A percentile compares a stretch with the other conserved stretches of the same genome.
Evolutionary conservation across 1,284 basidiomycete genomes (phyloP).

Genomic region (Hypsizygus ulmarius): DNA sequence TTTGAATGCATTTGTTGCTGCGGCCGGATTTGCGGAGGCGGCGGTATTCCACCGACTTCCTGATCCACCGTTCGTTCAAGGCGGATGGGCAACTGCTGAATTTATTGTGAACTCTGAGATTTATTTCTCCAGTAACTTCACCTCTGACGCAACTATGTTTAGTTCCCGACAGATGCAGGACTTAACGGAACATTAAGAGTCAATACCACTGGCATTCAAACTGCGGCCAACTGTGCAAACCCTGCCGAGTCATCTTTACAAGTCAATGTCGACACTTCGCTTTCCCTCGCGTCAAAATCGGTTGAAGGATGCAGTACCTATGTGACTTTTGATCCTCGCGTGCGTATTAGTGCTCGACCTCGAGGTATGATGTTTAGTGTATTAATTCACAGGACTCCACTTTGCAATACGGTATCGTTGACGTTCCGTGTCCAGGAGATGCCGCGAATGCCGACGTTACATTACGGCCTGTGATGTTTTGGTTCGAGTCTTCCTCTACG

Average conservation of each 20-base stretch:
- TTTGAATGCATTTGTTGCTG: constrained; percentile 53
- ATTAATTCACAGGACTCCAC: constrained; percentile 27
- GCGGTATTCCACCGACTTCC: constrained; percentile 43
- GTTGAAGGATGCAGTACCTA: constrained; percentile 40
- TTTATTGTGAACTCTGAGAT: constrained; percentile 38
- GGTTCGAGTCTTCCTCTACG: constrained; percentile 38
- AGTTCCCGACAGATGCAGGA: constrained; percentile 38
- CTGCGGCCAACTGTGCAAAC: constrained; percentile 44
- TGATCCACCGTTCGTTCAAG: constrained; percentile 53
- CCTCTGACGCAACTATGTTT: constrained; percentile 4
- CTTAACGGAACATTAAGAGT: constrained; percentile 53
- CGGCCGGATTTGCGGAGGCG: constrained; percentile 48
- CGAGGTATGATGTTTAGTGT: neutral
- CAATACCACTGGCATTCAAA: constrained; percentile 53
- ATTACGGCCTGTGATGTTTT: constrained; percentile 62
- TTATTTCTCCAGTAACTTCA: neutral
- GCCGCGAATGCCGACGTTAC: constrained; percentile 29
- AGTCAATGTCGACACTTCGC: constrained; percentile 22
- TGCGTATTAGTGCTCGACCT: constrained; percentile 17
- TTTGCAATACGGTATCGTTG: constrained; percentile 47
- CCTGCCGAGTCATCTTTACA: constrained; percentile 33
- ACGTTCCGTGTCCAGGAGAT: constrained; percentile 37
- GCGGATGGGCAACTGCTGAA: constrained; percentile 48
- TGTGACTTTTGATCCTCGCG: constrained; percentile 37
- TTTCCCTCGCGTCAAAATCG: constrained; percentile 41